Evolutionary conservation across 805 yeast genomes (phyloP).

Genomic region (Metschnikowia matae): DNA sequence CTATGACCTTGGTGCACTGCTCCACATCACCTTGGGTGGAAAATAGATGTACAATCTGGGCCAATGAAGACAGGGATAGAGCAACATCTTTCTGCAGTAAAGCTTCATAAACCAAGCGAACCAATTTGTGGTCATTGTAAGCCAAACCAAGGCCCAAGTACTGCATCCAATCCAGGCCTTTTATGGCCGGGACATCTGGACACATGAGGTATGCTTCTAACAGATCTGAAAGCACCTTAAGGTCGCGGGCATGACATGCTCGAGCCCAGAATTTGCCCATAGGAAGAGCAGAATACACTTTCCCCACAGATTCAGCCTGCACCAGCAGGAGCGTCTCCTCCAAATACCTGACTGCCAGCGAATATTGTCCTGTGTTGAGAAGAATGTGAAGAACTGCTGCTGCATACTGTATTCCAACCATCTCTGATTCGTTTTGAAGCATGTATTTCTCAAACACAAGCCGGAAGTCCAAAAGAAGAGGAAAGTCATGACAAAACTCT

Average conservation of each 20-base stretch:
- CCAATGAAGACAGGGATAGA: constrained; percentile 11
- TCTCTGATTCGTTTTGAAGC: too few species aligned
- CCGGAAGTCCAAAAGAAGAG: constrained; percentile 20
- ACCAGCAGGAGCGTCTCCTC: constrained; percentile 1
- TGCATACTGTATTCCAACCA: constrained; percentile 15
- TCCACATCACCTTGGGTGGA: constrained; percentile 36
- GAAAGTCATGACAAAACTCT: constrained; percentile 18
- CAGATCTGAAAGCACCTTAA: constrained; percentile 16
- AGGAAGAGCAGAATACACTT: constrained; percentile 15
- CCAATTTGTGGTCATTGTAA: constrained; percentile 25
- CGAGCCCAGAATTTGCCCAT: constrained; percentile 15
- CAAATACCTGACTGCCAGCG: constrained; percentile 17
- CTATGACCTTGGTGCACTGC: constrained; percentile 32
- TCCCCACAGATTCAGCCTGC: neutral
- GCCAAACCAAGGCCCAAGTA: constrained; percentile 23
- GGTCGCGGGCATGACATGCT: constrained; percentile 20
- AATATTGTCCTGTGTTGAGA: constrained; percentile 22
- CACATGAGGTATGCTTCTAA: constrained; percentile 1
- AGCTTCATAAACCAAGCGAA: constrained; percentile 24
- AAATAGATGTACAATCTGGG: constrained; percentile 28
- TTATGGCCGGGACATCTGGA: constrained; percentile 3
- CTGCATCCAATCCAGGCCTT: constrained; percentile 19
- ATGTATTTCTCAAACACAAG: constrained; percentile 18
- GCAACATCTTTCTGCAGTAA: constrained; percentile 8
- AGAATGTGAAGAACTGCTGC: constrained; percentile 21